Evolutionary conservation across 2,329 filamentous ascomycete genomes (phyloP).

Genomic region (Magnaporthiopsis rhizophila): DNA sequence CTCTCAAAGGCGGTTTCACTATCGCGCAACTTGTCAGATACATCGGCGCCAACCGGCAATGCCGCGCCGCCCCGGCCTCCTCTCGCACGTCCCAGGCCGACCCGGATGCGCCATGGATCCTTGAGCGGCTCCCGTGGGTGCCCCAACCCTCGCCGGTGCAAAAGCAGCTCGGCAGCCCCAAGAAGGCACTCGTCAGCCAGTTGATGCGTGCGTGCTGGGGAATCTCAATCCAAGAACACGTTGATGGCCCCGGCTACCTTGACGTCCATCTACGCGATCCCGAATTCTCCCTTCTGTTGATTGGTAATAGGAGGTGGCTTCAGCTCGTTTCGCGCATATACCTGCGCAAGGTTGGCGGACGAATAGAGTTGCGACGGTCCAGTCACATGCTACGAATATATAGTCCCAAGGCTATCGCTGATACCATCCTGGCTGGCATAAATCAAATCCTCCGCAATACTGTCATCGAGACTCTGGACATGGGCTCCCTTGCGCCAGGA

Average conservation of each 20-base stretch:
- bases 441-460: slow-evolving; percentile 19
- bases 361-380: slow-evolving; percentile 26
- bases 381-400: slow-evolving; percentile 25
- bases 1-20: slow-evolving; percentile 38
- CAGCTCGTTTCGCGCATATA: slow-evolving; percentile 20
- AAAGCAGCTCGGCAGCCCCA: slow-evolving; percentile 25
- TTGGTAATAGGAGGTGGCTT: slow-evolving; percentile 28
- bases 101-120: slow-evolving; percentile 30
- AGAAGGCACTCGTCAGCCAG: slow-evolving; percentile 31
- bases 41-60: slow-evolving; percentile 14
- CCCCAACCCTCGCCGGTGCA: slow-evolving; percentile 22
- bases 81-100: not conserved
- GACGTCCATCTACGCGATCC: slow-evolving; percentile 29
- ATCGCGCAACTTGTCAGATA: slow-evolving; percentile 37
- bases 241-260: slow-evolving; percentile 32
- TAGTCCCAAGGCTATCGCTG: slow-evolving; percentile 26
- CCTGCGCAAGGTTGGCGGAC: slow-evolving; percentile 24
- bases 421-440: slow-evolving; percentile 27
- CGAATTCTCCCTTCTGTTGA: slow-evolving; percentile 36
- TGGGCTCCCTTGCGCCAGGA: slow-evolving; percentile 17
- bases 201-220: slow-evolving; percentile 44
- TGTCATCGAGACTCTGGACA: slow-evolving; percentile 11
- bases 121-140: slow-evolving; percentile 32
- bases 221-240: slow-evolving; percentile 37
- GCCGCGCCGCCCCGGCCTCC: not conserved